Evolutionary conservation across 768 basidiomycete species (phyloP), one percentile per base, ranked within the genome.

Genomic region (Lactifluus pinguis): DNA sequence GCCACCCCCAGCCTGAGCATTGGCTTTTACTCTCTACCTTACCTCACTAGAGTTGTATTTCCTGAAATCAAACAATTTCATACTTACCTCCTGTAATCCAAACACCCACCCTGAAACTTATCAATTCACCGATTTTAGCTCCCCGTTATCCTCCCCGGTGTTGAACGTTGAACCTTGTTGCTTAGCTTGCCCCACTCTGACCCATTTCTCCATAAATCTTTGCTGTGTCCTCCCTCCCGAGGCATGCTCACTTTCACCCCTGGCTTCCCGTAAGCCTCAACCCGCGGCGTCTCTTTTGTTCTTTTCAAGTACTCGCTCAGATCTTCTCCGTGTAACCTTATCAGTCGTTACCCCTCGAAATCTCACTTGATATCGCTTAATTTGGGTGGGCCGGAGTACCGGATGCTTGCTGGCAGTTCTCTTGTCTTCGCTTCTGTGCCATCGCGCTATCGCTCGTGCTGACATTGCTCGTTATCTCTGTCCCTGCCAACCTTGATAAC

Each of bases 401-500:
- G 14, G 34, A 41, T 42, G n/a, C 59, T 44, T 49, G 59, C 59
- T 60, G 59, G 59, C 59, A 55, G 55, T 19, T 52, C 29, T 44
- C 47, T 53, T 13, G 45, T 53, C 21, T 29, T 38, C n/a, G 42
- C 60, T 48, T 53, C 61, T 29, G 45, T 39, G 55, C 55, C 50
- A 29, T 34, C 25, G 25, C 19, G 15, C 30, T 19, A 19, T 60
- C 54, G 34, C 45, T n/a, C 9, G 21, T 25, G 21, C 49, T 30
- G 38, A 42, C 52, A 38, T 21, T 19, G 47, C 49, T 52, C 25
- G 15, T 17, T 32, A 25, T 61, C 15, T 34, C 1, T 19, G 45
- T 48, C 15, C 39, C 51, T 57, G 15, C 21, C n/a, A 62, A 62
- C 61, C 52, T 58, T 62, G 61, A 62, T 62, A 62, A 41, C 21